phyloP scores from a whole-genome alignment of 2,329 filamentous ascomycete genomes.

The Pseudocercospora crystallina region DNA sequence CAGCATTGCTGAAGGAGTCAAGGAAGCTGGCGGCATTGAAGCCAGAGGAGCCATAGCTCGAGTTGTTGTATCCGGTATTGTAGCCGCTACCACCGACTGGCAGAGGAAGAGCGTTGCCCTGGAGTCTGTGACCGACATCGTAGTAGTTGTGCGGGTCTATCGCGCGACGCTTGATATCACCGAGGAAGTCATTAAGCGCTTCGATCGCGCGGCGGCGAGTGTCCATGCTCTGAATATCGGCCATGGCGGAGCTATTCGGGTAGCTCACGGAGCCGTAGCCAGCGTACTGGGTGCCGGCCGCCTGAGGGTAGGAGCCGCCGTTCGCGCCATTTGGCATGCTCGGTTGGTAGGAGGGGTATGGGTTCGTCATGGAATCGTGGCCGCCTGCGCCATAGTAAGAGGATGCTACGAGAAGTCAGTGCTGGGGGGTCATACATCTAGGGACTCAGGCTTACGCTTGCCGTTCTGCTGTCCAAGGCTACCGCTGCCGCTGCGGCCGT shows the following conservation, averaged over 20 bases:
- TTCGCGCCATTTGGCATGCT: constrained; percentile 27
- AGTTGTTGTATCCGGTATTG: constrained; percentile 39
- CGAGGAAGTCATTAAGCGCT: constrained; percentile 90
- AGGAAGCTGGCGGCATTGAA: constrained; percentile 36
- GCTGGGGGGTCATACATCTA: constrained; percentile 16
- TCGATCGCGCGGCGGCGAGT: constrained; percentile 78
- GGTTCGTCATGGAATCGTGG: constrained; percentile 33
- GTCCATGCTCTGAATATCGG: constrained; percentile 54
- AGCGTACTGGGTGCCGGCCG: constrained; percentile 34
- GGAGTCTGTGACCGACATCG: constrained; percentile 82
- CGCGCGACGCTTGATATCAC: constrained; percentile 84
- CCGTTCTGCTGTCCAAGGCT: constrained; percentile 38
- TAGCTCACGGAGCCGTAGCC: constrained; percentile 48
- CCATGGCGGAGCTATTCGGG: constrained; percentile 39
- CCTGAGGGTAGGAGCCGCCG: constrained; percentile 27
- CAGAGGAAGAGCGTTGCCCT: constrained; percentile 57
- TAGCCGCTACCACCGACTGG: constrained; percentile 38
- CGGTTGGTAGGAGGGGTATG: constrained; percentile 34
- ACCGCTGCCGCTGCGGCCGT: constrained; percentile 25
- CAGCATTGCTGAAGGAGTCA: constrained; percentile 35
- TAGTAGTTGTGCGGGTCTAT: constrained; percentile 88
- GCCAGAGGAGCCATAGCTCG: constrained; percentile 26
- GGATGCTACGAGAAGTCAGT: constrained; percentile 24
- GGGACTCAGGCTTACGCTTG: constrained; percentile 41
- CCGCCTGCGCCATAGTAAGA: constrained; percentile 33